Base-by-base conservation (phyloP, 495 filamentous ascomycete species). In the Trichoderma orchidacearum region DNA sequence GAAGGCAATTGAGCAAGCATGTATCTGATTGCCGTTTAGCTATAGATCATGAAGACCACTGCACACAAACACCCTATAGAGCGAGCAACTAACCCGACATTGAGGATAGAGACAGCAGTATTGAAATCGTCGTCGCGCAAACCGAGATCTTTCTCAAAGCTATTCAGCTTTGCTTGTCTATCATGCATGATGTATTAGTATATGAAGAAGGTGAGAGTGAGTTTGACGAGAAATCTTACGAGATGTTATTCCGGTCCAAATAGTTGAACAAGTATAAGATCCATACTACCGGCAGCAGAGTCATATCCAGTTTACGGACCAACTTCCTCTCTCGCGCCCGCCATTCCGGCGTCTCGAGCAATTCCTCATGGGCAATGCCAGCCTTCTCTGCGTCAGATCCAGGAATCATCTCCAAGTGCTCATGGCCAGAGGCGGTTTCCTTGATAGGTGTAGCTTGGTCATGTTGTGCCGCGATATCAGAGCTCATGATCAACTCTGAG, bases 201-300 rank as follows among this genome's bases (percentile, higher is more conserved):
- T 0, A 4, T 23, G n/a, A 48, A 27, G 9, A 13, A 17, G 4
- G 5, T 3, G 15, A 13, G 0, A 11, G 23, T 25, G 21, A n/a
- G 8, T 27, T 27, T 23, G 9, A 17, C 8, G 76, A 66, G 9
- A 72, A 65, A 5, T 70, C 73, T 55, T 77, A 69, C 0, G 65
- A 59, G 6, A 74, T 65, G 58, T 75, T 75, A 12, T 58, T 73
- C 60, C 87, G 77, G 66, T 90, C 87, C 58, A 91, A 73, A 66
- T 90, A 93, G 63, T 90, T 91, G 63, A 90, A 68, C 60, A 91
- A 86, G 63, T 90, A 90, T 75, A 71, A 69, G 53, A 68, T 55
- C 29, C 64, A 65, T 18, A 67, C 52, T 69, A 81, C 80, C 11
- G 85, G 85, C 58, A 89, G 65, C 23, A 83, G 61, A 6, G 82